Evolutionary conservation across 495 filamentous ascomycete species (phyloP), one percentile per base, ranked within the genome.

Genomic region (Lophiostoma macrostomum): DNA sequence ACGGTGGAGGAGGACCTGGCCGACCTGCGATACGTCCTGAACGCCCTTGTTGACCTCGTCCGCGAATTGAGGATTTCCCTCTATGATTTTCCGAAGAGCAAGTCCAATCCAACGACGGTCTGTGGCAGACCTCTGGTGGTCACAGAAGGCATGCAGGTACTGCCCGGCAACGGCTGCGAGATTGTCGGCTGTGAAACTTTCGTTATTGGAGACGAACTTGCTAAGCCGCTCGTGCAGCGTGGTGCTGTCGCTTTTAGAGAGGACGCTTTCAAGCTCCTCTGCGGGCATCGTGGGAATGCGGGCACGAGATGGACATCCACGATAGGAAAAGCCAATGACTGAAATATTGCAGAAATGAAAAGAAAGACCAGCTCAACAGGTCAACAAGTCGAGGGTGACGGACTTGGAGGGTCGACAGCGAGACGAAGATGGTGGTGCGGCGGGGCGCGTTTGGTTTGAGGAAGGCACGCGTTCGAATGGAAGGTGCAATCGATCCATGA

Each of bases 21-120:
- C 54, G 27, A 63, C 29, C 6, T 27, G n/a, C 14, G 16, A n/a
- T 10, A 63, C 29, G 0, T 16, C 24, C n/a, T 44, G 16, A 20
- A 18, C 7, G 20, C 12, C 20, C 5, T 23, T 36, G 23, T 19
- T 39, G 14, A 58, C 32, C 20, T 58, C 35, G 5, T 50, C 19
- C 7, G 41, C 12, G 1, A 54, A 31, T 5, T 19, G 5, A 4
- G 25, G 16, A 11, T 29, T 38, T 8, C 28, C 24, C 19, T 39
- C 11, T 12, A 63, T 24, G 19, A 63, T 44, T 1, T 40, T 50
- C 10, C 23, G 19, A 11, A 63, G 40, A 18, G 40, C 27, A 13
- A 53, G 7, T 2, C 50, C 50, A 18, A 38, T 18, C 39, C 40
- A 53, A 3, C 50, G 39, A 4, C 50, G 50, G 13, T 23, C 19